These are phyloP conservation scores for Chalaropsis ovoidea DNA, from an alignment of 2,329 filamentous ascomycete species.

Conservation along the genomic window DNA sequence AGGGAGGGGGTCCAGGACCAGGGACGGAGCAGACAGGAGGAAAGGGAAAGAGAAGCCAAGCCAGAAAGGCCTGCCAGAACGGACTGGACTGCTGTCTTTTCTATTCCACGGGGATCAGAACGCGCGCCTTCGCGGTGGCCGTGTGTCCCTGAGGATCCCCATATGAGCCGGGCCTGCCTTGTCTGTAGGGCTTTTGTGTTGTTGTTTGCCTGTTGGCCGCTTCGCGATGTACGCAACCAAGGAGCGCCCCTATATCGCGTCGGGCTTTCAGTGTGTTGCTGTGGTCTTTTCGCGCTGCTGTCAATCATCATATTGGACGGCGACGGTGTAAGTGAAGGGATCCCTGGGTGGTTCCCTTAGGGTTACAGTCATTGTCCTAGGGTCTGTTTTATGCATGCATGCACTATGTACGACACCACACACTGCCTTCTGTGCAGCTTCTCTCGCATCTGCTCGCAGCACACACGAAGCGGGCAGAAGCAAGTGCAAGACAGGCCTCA, in stretches of 20 bases:
- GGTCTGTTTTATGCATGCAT: not conserved
- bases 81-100: not conserved
- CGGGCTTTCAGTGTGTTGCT: not conserved
- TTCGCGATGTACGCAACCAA: not conserved
- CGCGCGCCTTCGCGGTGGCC: not conserved
- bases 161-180: not conserved
- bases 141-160: constrained; percentile 5
- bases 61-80: too few relatives aligned
- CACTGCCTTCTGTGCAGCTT: not conserved
- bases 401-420: not conserved
- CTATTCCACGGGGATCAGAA: not conserved
- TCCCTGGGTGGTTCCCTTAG: not conserved
- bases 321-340: not conserved
- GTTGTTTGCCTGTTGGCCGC: not conserved
- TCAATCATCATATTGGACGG: constrained; percentile 7
- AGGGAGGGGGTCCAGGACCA: not conserved
- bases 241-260: not conserved
- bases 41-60: not conserved
- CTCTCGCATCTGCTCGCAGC: not conserved
- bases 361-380: not conserved
- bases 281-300: not conserved
- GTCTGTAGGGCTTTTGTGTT: not conserved
- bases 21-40: not conserved
- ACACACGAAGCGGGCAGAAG: not conserved
- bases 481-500: not conserved